Conservation (phyloP, 352 stramenopile species). For the Globisporangium spinosum region DNA sequence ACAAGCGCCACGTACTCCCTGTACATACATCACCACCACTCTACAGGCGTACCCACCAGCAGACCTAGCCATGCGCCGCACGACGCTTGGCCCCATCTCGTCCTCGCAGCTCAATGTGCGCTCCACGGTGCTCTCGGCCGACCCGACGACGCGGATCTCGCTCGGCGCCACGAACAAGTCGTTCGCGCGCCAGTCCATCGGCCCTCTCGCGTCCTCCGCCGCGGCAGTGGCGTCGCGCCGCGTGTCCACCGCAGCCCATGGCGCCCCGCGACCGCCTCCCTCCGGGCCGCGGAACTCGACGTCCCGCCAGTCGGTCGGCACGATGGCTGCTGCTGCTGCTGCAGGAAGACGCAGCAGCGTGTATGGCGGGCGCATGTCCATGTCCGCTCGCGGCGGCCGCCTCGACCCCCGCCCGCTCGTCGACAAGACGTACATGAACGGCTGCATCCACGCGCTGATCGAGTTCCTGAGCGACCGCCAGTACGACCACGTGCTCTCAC, state of each 20-base stretch:
- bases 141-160: slow-evolving; percentile 48
- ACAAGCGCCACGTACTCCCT: background rate
- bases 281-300: slow-evolving; percentile 38
- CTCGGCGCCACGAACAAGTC: slow-evolving; percentile 40
- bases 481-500: slow-evolving; percentile 91
- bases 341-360: slow-evolving; percentile 53
- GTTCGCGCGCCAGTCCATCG: slow-evolving; percentile 62
- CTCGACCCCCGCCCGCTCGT: slow-evolving; percentile 81
- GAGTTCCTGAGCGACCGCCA: slow-evolving; percentile 90
- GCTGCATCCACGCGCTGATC: slow-evolving; percentile 91
- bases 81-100: slow-evolving; percentile 78
- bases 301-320: slow-evolving; percentile 46
- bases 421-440: slow-evolving; percentile 92
- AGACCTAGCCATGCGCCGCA: slow-evolving; percentile 59
- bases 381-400: slow-evolving; percentile 37
- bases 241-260: slow-evolving; percentile 38
- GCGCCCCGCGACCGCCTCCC: slow-evolving; percentile 16
- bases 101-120: slow-evolving; percentile 83
- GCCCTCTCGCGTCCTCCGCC: slow-evolving; percentile 21
- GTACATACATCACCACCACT: background rate
- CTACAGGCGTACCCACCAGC: background rate
- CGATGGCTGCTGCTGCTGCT: slow-evolving; percentile 6
- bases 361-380: slow-evolving; percentile 57
- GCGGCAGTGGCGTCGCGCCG: slow-evolving; percentile 34
- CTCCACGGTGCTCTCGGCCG: slow-evolving; percentile 29